Evolutionary conservation across 139 green algal genomes (phyloP), one percentile per base, ranked within the genome.

Genomic region (Asterochloris sp.): DNA sequence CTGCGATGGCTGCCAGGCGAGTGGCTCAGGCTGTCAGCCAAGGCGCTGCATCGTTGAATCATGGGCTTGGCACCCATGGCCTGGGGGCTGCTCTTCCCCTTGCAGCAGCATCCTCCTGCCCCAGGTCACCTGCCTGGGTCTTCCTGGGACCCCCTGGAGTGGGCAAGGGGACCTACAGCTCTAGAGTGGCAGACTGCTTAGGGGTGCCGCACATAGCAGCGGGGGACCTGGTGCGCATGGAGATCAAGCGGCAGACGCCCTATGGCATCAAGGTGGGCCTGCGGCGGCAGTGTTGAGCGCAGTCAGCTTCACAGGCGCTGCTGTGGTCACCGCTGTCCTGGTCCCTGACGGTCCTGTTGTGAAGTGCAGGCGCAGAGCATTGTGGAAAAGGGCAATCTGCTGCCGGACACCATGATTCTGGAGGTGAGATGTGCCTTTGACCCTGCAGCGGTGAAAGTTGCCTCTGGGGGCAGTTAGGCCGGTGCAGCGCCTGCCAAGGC

Each of bases 151-250:
- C 88, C 21, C 88, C 88, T 23, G 97, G 97, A 12, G 97, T 99
- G 4, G 97, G 97, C 13, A 99, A 99, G 78, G 97, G 96, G 61
- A 99, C 97, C 9, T 99, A 99, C 83, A 92, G 94, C 1, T 94
- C 87, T 13, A 83, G 95, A 1, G 85, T 98, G 0, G 91, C 97
- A 6, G 89, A 94, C 63, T 77, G 86, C 2, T 86, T 98, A 54
- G 89, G 89, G 10, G 85, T 99, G 26, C 69, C 89, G 0, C 97
- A 99, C 85, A 97, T 99, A 75, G 92, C 96, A 29, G 94, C 94
- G 12, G 97, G 97, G 10, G 97, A 99, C 86, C 84, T 99, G 9
- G 95, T 99, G 12, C 89, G 97, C 0, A 86, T 85, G 0, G 93
- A 99, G 76, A 97, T 99, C 12, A 92, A 92, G 66, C 83, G 78